Evolutionary conservation across 495 filamentous ascomycete genomes (phyloP).

Genomic region (Monascus purpureus): DNA sequence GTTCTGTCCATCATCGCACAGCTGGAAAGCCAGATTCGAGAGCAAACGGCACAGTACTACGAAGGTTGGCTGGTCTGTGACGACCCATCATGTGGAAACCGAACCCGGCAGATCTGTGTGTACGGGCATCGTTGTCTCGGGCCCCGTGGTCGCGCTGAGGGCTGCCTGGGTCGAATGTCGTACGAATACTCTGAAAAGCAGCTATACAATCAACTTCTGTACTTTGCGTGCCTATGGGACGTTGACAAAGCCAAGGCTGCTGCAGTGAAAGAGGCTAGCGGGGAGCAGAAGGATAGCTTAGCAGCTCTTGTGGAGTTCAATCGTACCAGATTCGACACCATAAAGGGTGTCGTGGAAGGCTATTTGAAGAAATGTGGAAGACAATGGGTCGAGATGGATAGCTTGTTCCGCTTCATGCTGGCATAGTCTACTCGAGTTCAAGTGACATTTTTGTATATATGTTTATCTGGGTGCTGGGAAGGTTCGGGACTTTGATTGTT

Average conservation of each 20-base stretch:
- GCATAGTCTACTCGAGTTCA: slow-evolving; percentile 11
- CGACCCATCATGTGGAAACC: slow-evolving; percentile 71
- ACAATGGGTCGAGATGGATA: slow-evolving; percentile 94
- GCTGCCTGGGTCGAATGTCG: slow-evolving; percentile 75
- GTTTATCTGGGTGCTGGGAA: neutral
- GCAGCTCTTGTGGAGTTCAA: slow-evolving; percentile 68
- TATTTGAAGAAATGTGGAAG: slow-evolving; percentile 90
- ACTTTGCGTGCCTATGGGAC: slow-evolving; percentile 76
- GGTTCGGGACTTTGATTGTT: neutral
- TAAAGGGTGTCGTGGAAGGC: slow-evolving; percentile 63
- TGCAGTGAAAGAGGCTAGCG: slow-evolving; percentile 24
- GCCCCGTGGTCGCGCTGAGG: slow-evolving; percentile 63
- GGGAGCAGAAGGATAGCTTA: slow-evolving; percentile 45
- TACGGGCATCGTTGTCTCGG: slow-evolving; percentile 85
- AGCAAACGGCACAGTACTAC: slow-evolving; percentile 71
- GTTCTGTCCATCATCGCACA: slow-evolving; percentile 71
- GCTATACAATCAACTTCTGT: slow-evolving; percentile 88
- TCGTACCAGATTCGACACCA: slow-evolving; percentile 55
- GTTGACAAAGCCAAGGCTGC: slow-evolving; percentile 62
- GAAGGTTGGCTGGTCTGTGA: slow-evolving; percentile 84
- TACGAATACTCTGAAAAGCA: slow-evolving; percentile 81
- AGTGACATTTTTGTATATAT: neutral
- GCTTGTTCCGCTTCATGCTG: slow-evolving; percentile 61
- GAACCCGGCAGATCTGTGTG: slow-evolving; percentile 83
- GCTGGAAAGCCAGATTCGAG: slow-evolving; percentile 68